A percentile compares a stretch with the other conserved stretches of the same genome.
Conservation (phyloP, 345 rosid species). For the Pistacia vera region DNA sequence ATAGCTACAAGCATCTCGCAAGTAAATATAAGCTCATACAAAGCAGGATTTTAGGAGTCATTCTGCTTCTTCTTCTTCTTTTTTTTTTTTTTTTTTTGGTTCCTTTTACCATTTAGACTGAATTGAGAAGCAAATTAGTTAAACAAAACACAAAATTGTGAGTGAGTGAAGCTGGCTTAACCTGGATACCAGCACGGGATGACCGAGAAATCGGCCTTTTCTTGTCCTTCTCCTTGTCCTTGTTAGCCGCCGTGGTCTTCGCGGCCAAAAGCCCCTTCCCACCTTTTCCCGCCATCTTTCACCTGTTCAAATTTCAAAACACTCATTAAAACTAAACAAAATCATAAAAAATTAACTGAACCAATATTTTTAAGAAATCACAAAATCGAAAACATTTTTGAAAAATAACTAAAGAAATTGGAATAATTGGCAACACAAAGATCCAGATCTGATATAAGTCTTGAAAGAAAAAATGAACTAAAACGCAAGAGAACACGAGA, state of each 20-base stretch:
- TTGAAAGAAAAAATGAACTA: background rate
- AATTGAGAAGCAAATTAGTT: background rate
- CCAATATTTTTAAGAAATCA: background rate
- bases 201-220: conserved; percentile 84
- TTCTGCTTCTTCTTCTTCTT: too few species aligned
- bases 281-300: conserved; percentile 88
- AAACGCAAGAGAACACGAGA: background rate
- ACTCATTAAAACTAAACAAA: background rate
- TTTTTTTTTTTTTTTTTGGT: too few species aligned
- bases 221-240: conserved; percentile 84
- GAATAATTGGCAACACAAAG: background rate
- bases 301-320: background rate
- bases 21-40: background rate
- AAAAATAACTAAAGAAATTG: background rate
- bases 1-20: background rate
- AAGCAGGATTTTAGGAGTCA: too few species aligned
- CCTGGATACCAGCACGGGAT: conserved; percentile 96
- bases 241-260: conserved; percentile 81
- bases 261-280: conserved; percentile 82
- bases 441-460: background rate
- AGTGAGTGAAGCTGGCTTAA: background rate
- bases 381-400: background rate
- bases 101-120: too few species aligned
- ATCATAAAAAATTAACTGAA: background rate
- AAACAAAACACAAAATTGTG: background rate